Evolutionary conservation across 1,139 yeast genomes (phyloP), one percentile per base, ranked within the genome.

Genomic region (Torulaspora pretoriensis): DNA sequence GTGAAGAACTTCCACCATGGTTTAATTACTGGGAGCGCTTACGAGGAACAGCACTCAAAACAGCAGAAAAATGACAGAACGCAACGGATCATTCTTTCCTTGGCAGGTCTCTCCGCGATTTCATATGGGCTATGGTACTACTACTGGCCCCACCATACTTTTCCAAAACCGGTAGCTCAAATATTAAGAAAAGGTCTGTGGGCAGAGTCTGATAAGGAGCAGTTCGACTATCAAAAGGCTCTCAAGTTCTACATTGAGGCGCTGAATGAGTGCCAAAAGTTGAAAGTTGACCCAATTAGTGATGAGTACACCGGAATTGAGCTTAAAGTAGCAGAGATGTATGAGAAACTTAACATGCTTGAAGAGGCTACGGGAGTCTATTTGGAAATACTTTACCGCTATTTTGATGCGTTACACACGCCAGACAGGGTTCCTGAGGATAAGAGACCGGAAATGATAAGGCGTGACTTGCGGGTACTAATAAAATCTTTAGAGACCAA

Each of bases 281-380:
- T 72, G 35, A 71, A 76, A 19, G 62, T 87, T 68, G 77, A 78
- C 50, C 74, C 73, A 13, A 58, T 85, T 27, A 71, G 78, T 42
- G 87, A 83, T 54, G 85, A 81, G 56, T 84, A 81, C 59, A 89
- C 97, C 0, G 96, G 96, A 0, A 77, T 90, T 47, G 95, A 88
- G 59, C 70, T 90, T 60, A 87, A 89, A 59, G 71, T 87, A 34
- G 95, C 85, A 2, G 96, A 89, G 60, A 84, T 88, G 88, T 86
- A 80, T 61, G 94, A 85, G 59, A 69, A 81, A 40, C 66, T 85
- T 51, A 72, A 71, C 27, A 73, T 77, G 79, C 52, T 64, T 33
- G 75, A 76, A 14, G 87, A 83, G 47, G 94, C 95, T 0, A 71
- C 77, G 27, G 72, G 73, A 54, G 63, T 83, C 26, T 85, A 85